Base-by-base conservation (phyloP, 2,329 filamentous ascomycete genomes). In the Stagonosporopsis tanaceti region DNA sequence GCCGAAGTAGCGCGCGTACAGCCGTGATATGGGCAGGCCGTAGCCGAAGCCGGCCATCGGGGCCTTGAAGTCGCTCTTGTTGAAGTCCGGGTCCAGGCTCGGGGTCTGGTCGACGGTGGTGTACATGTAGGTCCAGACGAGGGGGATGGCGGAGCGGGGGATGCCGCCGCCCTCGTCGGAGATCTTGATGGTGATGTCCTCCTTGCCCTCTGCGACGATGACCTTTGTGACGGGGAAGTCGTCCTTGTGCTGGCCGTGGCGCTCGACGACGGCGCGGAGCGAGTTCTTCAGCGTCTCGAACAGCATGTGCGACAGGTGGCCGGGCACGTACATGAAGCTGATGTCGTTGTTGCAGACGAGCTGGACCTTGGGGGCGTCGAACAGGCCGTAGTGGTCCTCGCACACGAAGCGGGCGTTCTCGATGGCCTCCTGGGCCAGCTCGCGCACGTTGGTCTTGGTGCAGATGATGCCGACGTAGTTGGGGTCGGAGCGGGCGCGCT, bases 51-150 rank as follows among this genome's bases (percentile, higher is more conserved):
- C 95, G 61, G 95, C 95, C 95, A 99, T 98, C 1, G 95, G 95
- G 12, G 95, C 95, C 78, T 99, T 98, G 83, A 99, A 99, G 77
- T 99, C 95, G 79, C 89, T 97, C 81, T 98, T 96, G 79, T 99
- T 94, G 77, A 98, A 99, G 76, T 98, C 94, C 0, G 95, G 95
- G 73, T 99, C 95, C 61, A 99, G 81, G 73, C 89, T 96, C 14
- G 95, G 95, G 22, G 95, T 98, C 68, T 93, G 88, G 77, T 98
- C 95, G 63, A 99, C 95, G 2, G 95, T 99, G 34, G 95, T 99
- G 77, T 99, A 99, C 95, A 98, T 99, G 77, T 99, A 99, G 12
- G 95, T 99, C 95, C 95, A 99, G n/a, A 98, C 95, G 14, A 99
- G 84, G 5, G 95, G 95, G 63, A 99, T 98, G 50, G 92, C 87